Evolutionary conservation across 192 early-diverging fungal genomes (phyloP).

Genomic region (Entomortierella beljakovae): DNA sequence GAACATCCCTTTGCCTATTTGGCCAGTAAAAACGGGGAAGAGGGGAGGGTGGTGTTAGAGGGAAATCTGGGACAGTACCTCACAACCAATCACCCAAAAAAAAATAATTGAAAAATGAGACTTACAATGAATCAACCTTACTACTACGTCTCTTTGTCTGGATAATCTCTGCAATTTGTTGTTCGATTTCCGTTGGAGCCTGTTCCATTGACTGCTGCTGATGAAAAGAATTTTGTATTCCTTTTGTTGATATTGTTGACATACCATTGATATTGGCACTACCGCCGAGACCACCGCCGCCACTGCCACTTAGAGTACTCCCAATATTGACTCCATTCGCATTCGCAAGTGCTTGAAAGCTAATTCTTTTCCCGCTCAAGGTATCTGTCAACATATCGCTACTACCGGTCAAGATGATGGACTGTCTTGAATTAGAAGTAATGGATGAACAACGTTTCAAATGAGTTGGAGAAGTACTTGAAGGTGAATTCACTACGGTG

Average conservation of each 20-base stretch:
- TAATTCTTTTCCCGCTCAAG: neutral
- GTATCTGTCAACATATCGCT: constrained; percentile 4
- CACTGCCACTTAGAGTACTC: neutral
- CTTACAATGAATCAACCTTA: neutral
- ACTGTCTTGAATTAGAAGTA: constrained; percentile 3
- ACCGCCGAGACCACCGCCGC: neutral
- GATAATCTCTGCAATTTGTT: constrained; percentile 45
- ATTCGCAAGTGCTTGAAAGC: neutral
- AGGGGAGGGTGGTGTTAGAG: too few relatives aligned
- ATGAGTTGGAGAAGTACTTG: neutral
- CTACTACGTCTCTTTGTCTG: constrained; percentile 11
- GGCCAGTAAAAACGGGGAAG: too few relatives aligned
- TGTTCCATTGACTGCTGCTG: neutral
- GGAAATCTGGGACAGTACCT: too few relatives aligned
- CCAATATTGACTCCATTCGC: neutral
- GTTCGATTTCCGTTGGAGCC: constrained; percentile 15
- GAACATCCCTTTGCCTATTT: too few relatives aligned
- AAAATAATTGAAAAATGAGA: too few relatives aligned
- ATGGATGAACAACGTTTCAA: constrained; percentile 3
- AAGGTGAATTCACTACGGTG: neutral
- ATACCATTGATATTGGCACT: neutral
- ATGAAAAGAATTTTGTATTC: neutral
- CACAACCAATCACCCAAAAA: too few relatives aligned
- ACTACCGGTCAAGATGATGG: neutral
- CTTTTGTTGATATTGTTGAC: neutral